phyloP scores from a whole-genome alignment of 371 early-diverging fungal genomes.

The Mortierella sp. region DNA sequence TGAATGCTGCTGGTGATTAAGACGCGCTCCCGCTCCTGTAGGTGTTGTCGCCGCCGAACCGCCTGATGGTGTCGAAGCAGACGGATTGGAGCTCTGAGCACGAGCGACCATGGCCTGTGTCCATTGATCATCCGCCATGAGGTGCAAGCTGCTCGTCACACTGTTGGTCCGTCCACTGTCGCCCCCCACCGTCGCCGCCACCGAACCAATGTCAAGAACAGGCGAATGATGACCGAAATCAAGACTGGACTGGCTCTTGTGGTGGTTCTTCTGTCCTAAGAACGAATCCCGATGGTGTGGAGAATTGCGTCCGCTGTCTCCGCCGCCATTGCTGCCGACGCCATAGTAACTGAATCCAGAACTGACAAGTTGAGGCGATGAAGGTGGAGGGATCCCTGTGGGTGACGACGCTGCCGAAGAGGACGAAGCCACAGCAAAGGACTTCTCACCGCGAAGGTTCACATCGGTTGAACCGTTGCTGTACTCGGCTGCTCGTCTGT shows the following conservation, averaged over 20 bases:
- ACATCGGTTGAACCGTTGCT: conserved; percentile 7
- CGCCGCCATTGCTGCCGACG: neutral
- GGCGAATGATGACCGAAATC: conserved; percentile 2
- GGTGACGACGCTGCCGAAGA: conserved; percentile 4
- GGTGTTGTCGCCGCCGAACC: neutral
- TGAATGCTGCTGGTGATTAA: neutral
- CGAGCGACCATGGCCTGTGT: conserved; percentile 52
- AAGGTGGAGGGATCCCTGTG: neutral
- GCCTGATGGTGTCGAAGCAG: no score
- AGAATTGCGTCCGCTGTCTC: conserved; percentile 23
- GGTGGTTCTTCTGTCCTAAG: neutral
- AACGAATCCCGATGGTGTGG: conserved; percentile 10
- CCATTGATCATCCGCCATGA: conserved; percentile 48
- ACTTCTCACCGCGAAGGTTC: neutral
- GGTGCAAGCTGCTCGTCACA: conserved; percentile 23
- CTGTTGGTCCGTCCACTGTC: conserved; percentile 21
- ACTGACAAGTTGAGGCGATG: neutral
- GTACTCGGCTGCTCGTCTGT: conserved; percentile 33
- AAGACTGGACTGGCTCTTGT: conserved; percentile 24
- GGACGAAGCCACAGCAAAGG: neutral
- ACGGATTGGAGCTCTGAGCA: conserved; percentile 17
- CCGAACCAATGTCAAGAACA: neutral
- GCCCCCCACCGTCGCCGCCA: neutral
- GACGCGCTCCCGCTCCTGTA: neutral
- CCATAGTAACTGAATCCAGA: conserved; percentile 39